These are phyloP conservation scores for Dendrobium huoshanense DNA, from an alignment of 106 monocot species.

Conservation along the genomic window DNA sequence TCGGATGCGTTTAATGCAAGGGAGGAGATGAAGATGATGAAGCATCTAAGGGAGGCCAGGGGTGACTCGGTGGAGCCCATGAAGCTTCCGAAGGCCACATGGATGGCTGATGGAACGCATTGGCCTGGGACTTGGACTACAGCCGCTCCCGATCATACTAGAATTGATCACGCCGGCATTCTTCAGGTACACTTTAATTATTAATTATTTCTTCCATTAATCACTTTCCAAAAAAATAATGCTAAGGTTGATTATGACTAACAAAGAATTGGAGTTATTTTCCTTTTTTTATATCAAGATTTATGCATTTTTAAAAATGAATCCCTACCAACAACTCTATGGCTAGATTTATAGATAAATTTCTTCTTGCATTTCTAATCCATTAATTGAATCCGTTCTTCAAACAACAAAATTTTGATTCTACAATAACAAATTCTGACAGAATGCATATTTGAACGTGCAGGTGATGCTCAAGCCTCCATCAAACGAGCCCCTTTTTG, in stretches of 20 bases:
- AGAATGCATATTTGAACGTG: too few relatives aligned
- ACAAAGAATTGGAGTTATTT: too few relatives aligned
- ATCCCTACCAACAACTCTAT: too few relatives aligned
- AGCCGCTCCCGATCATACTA: slow-evolving; percentile 36
- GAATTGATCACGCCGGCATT: slow-evolving; percentile 61
- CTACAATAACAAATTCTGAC: too few relatives aligned
- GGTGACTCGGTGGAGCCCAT: slow-evolving; percentile 18
- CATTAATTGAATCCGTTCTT: too few relatives aligned
- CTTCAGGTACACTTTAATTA: slow-evolving; percentile 29
- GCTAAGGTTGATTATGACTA: too few relatives aligned
- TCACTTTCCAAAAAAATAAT: too few relatives aligned
- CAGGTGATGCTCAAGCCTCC: slow-evolving; percentile 63
- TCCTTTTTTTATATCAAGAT: too few relatives aligned
- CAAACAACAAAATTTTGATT: too few relatives aligned
- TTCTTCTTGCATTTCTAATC: too few relatives aligned
- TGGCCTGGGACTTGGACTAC: slow-evolving; percentile 43
- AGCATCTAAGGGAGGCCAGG: slow-evolving; percentile 30
- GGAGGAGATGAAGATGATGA: slow-evolving; percentile 57
- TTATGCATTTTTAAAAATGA: too few relatives aligned
- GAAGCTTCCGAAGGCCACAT: slow-evolving; percentile 49
- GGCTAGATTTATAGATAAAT: too few relatives aligned
- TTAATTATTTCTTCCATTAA: not conserved
- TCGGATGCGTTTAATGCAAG: slow-evolving; percentile 42
- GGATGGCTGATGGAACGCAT: slow-evolving; percentile 59
- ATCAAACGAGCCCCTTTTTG: slow-evolving; percentile 27